A percentile compares a stretch with the other conserved stretches of the same genome.
These are phyloP conservation scores for Jatropha curcas DNA, from an alignment of 345 rosid species.

Conservation along the genomic window DNA sequence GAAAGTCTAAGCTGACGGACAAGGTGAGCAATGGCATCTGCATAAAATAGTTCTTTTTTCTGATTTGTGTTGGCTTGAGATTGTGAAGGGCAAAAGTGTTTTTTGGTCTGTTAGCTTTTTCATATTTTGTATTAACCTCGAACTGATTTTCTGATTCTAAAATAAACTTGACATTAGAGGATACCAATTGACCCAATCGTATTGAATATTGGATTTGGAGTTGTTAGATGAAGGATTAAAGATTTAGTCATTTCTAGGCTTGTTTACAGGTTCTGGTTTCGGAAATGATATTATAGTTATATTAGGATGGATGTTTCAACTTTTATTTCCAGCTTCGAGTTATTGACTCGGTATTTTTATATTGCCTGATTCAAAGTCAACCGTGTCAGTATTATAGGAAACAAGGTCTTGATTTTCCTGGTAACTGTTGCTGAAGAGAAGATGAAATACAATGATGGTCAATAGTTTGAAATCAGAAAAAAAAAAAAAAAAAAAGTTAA, in stretches of 20 bases:
- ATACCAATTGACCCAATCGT: background rate
- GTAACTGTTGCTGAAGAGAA: background rate
- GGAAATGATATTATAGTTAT: too few species aligned
- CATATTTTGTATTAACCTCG: background rate
- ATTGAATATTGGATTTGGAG: background rate
- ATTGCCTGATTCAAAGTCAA: background rate
- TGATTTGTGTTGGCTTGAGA: background rate
- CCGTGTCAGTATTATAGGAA: background rate
- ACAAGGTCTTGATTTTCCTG: background rate
- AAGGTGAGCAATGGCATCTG: background rate
- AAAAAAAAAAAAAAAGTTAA: too few species aligned
- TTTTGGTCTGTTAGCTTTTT: background rate
- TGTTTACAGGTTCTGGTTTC: too few species aligned
- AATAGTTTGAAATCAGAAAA: too few species aligned
- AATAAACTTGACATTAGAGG: too few species aligned
- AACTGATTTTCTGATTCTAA: background rate
- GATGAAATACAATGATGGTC: too few species aligned
- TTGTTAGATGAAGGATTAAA: background rate
- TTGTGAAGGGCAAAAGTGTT: background rate
- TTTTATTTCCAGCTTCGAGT: background rate
- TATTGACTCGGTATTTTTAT: background rate
- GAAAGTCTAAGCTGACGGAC: conserved; percentile 2
- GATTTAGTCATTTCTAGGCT: background rate
- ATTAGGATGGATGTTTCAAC: background rate
- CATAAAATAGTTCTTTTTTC: background rate